Evolutionary conservation across 2,329 filamentous ascomycete genomes (phyloP).

Genomic region (Tympanopsis confertula): DNA sequence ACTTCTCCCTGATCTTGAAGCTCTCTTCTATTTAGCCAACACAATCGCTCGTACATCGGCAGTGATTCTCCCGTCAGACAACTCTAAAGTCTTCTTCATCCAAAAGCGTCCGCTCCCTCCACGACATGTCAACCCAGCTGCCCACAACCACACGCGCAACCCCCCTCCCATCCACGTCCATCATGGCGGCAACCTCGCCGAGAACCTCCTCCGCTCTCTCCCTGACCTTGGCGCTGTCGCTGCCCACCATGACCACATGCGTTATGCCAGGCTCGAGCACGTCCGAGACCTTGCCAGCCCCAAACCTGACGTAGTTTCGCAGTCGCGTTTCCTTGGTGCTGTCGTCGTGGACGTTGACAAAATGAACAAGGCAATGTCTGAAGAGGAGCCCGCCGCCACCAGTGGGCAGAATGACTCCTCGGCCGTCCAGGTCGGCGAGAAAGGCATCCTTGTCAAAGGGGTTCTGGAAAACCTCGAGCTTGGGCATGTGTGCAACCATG

Average conservation of each 20-base stretch:
- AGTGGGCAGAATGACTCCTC: conserved; percentile 36
- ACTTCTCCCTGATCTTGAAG: no score
- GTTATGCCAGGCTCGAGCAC: conserved; percentile 36
- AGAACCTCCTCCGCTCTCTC: conserved; percentile 53
- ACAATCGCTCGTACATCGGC: no score
- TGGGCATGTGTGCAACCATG: conserved; percentile 36
- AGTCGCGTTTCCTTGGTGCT: conserved; percentile 28
- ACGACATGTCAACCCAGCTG: neutral
- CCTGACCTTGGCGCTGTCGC: conserved; percentile 39
- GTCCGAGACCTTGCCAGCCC: conserved; percentile 45
- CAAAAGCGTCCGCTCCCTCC: neutral
- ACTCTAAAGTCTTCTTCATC: neutral
- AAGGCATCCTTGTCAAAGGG: conserved; percentile 34
- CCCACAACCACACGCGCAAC: neutral
- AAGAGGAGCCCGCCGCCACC: conserved; percentile 40
- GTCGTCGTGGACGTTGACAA: conserved; percentile 18
- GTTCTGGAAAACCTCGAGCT: conserved; percentile 23
- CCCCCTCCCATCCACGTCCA: neutral
- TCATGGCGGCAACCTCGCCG: conserved; percentile 65
- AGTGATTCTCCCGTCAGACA: no score
- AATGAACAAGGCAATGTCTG: conserved; percentile 27
- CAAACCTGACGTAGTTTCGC: conserved; percentile 54
- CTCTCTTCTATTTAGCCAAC: no score
- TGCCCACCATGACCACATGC: conserved; percentile 63
- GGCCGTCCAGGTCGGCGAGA: conserved; percentile 40